Evolutionary conservation across 1,284 basidiomycete genomes (phyloP).

Genomic region (Golubevia pallescens): DNA sequence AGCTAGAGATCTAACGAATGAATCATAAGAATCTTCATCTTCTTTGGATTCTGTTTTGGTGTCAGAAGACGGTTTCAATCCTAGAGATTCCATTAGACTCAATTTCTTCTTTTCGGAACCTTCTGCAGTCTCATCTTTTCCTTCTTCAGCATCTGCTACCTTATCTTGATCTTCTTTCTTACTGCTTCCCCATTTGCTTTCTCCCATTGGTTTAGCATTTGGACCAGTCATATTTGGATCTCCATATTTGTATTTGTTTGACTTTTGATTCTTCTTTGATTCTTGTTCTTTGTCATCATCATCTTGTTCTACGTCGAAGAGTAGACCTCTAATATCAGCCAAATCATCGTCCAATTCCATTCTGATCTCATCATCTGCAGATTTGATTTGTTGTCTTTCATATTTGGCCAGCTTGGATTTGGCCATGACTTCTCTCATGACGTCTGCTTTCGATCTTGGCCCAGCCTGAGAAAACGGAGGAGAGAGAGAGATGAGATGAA

Average conservation of each 20-base stretch:
- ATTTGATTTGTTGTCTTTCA: conserved; percentile 83
- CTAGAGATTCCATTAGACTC: neutral
- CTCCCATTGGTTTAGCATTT: conserved; percentile 8
- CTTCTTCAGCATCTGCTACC: neutral
- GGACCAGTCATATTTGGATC: conserved; percentile 17
- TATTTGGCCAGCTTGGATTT: conserved; percentile 85
- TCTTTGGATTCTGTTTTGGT: neutral
- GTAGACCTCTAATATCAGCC: conserved; percentile 78
- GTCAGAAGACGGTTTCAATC: neutral
- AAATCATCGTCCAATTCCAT: conserved; percentile 88
- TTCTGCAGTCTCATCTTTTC: neutral
- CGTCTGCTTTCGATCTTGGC: conserved; percentile 78
- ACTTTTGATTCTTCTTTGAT: conserved; percentile 7
- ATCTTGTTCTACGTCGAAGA: conserved; percentile 61
- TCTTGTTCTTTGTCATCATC: conserved; percentile 9
- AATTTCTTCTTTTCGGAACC: neutral
- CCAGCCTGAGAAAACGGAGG: conserved; percentile 66
- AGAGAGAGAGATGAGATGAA: conserved; percentile 4
- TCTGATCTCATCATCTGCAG: conserved; percentile 83
- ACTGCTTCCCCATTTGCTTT: neutral
- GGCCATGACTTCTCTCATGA: conserved; percentile 97
- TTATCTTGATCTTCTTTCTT: conserved; percentile 6
- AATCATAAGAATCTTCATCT: conserved; percentile 73
- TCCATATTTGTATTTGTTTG: too few species aligned
- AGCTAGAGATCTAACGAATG: conserved; percentile 86